These are phyloP conservation scores for Alternaria incomplexa DNA, from an alignment of 2,329 filamentous ascomycete genomes.

Conservation along the genomic window DNA sequence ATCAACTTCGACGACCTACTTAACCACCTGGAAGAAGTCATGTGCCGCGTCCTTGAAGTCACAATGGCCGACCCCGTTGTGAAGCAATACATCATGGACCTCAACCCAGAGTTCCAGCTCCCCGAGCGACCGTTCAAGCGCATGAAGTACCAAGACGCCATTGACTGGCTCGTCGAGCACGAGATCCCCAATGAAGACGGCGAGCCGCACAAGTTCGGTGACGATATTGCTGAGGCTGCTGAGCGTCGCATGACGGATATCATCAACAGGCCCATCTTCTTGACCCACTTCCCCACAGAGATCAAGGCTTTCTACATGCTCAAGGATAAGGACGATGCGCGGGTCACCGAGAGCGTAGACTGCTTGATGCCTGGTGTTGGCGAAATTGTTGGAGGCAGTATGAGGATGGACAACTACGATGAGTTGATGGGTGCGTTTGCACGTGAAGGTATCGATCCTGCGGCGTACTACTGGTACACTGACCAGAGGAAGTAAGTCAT, in stretches of 20 bases:
- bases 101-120: slow-evolving; percentile 88
- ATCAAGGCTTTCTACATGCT: slow-evolving; percentile 99
- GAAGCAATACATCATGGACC: slow-evolving; percentile 75
- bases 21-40: slow-evolving; percentile 81
- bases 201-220: slow-evolving; percentile 87
- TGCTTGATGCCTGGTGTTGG: slow-evolving; percentile 89
- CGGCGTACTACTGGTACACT: slow-evolving; percentile 97
- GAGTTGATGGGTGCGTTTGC: slow-evolving; percentile 85
- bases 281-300: slow-evolving; percentile 95
- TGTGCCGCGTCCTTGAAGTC: slow-evolving; percentile 84
- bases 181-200: slow-evolving; percentile 93
- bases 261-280: slow-evolving; percentile 93
- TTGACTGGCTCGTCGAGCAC: slow-evolving; percentile 90
- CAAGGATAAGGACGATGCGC: slow-evolving; percentile 76
- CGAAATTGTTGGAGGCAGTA: slow-evolving; percentile 94
- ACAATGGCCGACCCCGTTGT: slow-evolving; percentile 75
- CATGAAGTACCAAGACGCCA: slow-evolving; percentile 94
- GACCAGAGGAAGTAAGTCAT: slow-evolving; percentile 86
- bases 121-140: slow-evolving; percentile 87
- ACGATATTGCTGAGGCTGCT: slow-evolving; percentile 97
- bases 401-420: slow-evolving; percentile 93
- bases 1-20: slow-evolving; percentile 92
- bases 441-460: slow-evolving; percentile 81
- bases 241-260: slow-evolving; percentile 97
- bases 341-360: slow-evolving; percentile 94